Percentiles rank a stretch among this genome's conserved stretches.
These are phyloP conservation scores for Cladophialophora psammophila DNA, from an alignment of 2,329 filamentous ascomycete genomes.

Conservation along the genomic window DNA sequence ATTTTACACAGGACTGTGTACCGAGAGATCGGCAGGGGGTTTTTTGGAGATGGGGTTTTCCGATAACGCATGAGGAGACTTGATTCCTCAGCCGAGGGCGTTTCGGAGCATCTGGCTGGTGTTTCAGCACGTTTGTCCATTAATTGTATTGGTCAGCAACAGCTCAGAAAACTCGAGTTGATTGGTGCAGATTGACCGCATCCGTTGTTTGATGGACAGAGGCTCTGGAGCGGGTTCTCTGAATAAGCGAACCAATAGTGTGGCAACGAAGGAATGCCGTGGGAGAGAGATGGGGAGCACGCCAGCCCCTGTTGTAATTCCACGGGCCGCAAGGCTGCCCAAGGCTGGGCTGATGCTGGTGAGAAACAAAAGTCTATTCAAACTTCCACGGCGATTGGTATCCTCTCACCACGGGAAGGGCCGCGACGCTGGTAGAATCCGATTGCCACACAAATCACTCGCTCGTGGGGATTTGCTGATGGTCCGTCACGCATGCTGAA, in stretches of 20 bases:
- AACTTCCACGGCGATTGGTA: not conserved
- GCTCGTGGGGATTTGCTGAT: not conserved
- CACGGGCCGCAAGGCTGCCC: not conserved
- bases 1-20: not conserved
- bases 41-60: constrained; percentile 3
- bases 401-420: not conserved
- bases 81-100: too few relatives aligned
- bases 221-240: not conserved
- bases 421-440: not conserved
- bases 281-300: not conserved
- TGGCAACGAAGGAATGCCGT: not conserved
- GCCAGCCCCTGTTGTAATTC: not conserved
- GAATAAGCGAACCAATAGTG: not conserved
- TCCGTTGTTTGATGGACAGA: not conserved
- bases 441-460: not conserved
- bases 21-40: not conserved
- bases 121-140: not conserved
- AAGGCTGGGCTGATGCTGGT: not conserved
- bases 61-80: not conserved
- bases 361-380: constrained; percentile 3
- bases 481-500: not conserved
- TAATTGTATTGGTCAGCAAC: constrained; percentile 14
- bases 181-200: constrained; percentile 13
- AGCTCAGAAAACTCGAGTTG: not conserved
- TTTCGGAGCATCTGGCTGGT: not conserved